These are phyloP conservation scores for Fusarium decemcellulare DNA, from an alignment of 2,329 filamentous ascomycete genomes.

Conservation along the genomic window DNA sequence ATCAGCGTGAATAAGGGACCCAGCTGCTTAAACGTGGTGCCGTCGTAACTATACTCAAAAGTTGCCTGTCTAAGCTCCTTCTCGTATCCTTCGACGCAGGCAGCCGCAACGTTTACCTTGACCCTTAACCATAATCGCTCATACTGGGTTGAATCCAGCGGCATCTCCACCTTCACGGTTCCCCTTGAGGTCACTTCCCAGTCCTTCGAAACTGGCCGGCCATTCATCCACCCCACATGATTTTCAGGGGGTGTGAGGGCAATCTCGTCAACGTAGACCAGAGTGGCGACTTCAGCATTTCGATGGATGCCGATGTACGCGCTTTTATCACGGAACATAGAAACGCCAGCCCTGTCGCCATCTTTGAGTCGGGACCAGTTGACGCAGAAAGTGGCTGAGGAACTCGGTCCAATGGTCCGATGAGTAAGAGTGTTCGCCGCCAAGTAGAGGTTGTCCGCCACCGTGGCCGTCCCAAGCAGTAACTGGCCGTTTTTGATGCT, in stretches of 20 bases:
- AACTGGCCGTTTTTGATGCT: slow-evolving; percentile 52
- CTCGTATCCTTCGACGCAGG: slow-evolving; percentile 1
- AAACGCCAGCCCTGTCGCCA: slow-evolving; percentile 3
- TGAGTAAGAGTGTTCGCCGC: slow-evolving; percentile 51
- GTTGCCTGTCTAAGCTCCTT: background rate
- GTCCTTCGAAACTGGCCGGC: background rate
- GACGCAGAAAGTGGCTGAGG: background rate
- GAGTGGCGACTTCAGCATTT: background rate
- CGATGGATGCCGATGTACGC: slow-evolving; percentile 10
- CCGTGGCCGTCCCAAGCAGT: slow-evolving; percentile 59
- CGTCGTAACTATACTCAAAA: background rate
- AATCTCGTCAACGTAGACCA: slow-evolving; percentile 6
- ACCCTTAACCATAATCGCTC: background rate
- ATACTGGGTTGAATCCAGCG: background rate
- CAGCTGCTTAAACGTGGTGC: background rate
- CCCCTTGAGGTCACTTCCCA: background rate
- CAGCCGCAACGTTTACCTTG: background rate
- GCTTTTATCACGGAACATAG: slow-evolving; percentile 7
- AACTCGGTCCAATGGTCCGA: background rate
- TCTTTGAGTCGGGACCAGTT: background rate
- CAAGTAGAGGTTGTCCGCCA: slow-evolving; percentile 63
- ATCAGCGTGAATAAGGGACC: background rate
- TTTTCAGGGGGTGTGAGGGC: background rate
- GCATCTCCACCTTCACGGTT: background rate
- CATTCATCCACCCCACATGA: background rate